Evolutionary conservation across 306 rosid species (phyloP).

Genomic region (Lathyrus tuberosus): DNA sequence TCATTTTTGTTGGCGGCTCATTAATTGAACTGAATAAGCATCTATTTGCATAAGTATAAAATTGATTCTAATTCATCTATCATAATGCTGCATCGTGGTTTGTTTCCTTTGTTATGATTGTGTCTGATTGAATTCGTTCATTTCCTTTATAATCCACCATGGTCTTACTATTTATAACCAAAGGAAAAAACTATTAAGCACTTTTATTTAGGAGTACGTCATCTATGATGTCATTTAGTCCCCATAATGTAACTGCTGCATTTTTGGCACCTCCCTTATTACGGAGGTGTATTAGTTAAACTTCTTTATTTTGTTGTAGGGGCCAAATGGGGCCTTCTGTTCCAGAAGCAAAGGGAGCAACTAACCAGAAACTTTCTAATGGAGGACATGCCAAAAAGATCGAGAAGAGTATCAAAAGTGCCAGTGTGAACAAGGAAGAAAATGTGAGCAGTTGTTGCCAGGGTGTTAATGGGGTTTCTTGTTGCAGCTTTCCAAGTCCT

Average conservation of each 20-base stretch:
- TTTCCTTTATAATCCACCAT: background rate
- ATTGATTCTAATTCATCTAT: background rate
- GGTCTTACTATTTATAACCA: background rate
- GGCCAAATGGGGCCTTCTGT: constrained; percentile 48
- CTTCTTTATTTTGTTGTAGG: constrained; percentile 34
- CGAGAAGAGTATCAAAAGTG: constrained; percentile 26
- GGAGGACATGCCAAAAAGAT: constrained; percentile 24
- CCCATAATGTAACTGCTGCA: background rate
- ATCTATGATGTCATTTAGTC: constrained; percentile 16
- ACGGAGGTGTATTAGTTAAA: constrained; percentile 8
- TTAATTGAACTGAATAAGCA: background rate
- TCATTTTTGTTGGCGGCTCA: background rate
- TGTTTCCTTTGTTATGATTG: background rate
- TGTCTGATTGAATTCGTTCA: background rate
- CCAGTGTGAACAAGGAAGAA: constrained; percentile 36
- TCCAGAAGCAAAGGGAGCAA: constrained; percentile 27
- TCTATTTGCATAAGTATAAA: too few relatives aligned
- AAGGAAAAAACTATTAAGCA: background rate
- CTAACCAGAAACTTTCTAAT: constrained; percentile 36
- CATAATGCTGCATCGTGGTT: background rate
- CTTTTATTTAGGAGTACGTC: constrained; percentile 6
- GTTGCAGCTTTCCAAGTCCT: constrained; percentile 59
- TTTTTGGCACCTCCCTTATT: background rate
- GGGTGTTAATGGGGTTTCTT: constrained; percentile 74
- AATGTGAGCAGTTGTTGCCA: constrained; percentile 49